These are phyloP conservation scores for Curvularia lunata DNA, from an alignment of 2,329 filamentous ascomycete genomes.

Conservation along the genomic window DNA sequence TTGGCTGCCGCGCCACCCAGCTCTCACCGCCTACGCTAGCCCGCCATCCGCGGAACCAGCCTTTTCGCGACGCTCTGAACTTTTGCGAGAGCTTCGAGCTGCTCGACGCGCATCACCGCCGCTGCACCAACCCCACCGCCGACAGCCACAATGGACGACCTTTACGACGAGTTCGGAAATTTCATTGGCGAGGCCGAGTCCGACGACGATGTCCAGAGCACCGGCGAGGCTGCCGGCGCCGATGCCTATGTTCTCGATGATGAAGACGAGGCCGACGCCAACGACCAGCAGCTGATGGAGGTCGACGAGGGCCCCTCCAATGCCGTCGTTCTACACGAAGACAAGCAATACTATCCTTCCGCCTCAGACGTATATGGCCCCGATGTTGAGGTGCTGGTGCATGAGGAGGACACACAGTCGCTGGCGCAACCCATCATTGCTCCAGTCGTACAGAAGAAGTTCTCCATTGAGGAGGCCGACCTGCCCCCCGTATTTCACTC, in stretches of 20 bases:
- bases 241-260: slow-evolving; percentile 76
- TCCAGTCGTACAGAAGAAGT: slow-evolving; percentile 93
- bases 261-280: slow-evolving; percentile 53
- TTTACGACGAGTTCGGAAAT: slow-evolving; percentile 99
- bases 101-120: slow-evolving; percentile 28
- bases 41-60: slow-evolving; percentile 12
- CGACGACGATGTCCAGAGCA: slow-evolving; percentile 82
- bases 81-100: slow-evolving; percentile 38
- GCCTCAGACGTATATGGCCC: slow-evolving; percentile 93
- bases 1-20: slow-evolving; percentile 21
- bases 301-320: slow-evolving; percentile 92
- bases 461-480: slow-evolving; percentile 89
- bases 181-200: slow-evolving; percentile 95
- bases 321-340: slow-evolving; percentile 96
- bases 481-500: slow-evolving; percentile 88
- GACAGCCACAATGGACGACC: slow-evolving; percentile 77
- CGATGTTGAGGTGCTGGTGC: slow-evolving; percentile 93
- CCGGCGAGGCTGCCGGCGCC: slow-evolving; percentile 76
- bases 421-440: slow-evolving; percentile 92
- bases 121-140: slow-evolving; percentile 12
- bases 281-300: slow-evolving; percentile 90
- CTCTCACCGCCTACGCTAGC: slow-evolving; percentile 36
- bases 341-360: slow-evolving; percentile 99
- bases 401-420: slow-evolving; percentile 96
- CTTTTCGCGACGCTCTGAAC: slow-evolving; percentile 30